Evolutionary conservation across 257 asterid species (phyloP).

Genomic region (Fraxinus excelsior): DNA sequence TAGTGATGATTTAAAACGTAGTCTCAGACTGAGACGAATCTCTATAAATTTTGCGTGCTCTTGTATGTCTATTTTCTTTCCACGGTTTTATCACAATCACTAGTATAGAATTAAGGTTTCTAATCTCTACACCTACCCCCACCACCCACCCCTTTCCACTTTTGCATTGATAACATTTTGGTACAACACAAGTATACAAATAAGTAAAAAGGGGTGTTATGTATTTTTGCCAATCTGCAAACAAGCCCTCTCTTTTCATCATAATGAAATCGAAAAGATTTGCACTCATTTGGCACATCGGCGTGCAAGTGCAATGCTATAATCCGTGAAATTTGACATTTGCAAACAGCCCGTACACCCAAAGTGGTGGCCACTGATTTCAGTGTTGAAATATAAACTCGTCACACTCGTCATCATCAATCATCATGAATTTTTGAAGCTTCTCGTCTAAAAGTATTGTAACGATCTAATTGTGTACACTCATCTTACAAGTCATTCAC

Average conservation of each 20-base stretch:
- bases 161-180: neutral
- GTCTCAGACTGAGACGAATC: too few species aligned
- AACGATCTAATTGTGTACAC: too few species aligned
- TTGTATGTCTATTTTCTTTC: too few species aligned
- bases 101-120: too few species aligned
- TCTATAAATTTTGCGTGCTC: too few species aligned
- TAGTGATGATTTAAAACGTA: too few species aligned
- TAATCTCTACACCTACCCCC: neutral
- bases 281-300: constrained; percentile 37
- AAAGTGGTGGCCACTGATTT: constrained; percentile 7
- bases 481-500: too few species aligned
- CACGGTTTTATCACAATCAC: too few species aligned
- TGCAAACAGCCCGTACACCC: neutral
- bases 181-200: neutral
- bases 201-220: neutral
- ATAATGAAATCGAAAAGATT: constrained; percentile 37
- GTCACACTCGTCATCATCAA: constrained; percentile 13
- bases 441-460: too few species aligned
- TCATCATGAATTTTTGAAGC: neutral
- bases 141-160: constrained; percentile 2
- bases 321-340: constrained; percentile 8
- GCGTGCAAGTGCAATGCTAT: constrained; percentile 51
- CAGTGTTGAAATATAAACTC: constrained; percentile 1
- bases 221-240: constrained; percentile 29
- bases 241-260: constrained; percentile 20